Base-by-base conservation (phyloP, 306 rosid species). In the Carpinus fangiana region DNA sequence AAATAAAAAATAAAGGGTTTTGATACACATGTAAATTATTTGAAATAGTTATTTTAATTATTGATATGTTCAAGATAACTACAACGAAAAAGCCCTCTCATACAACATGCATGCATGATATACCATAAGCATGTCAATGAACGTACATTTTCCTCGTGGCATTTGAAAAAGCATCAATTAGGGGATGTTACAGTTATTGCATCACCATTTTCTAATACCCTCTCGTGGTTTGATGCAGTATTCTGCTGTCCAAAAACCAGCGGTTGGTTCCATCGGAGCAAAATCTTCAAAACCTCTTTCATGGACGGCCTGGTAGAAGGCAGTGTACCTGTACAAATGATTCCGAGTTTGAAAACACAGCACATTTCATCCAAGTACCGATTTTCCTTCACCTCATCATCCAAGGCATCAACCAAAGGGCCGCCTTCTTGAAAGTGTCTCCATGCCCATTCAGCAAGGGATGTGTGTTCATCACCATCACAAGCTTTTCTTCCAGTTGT, bases 401-500 rank as follows among this genome's bases (percentile, higher is more conserved):
- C 98, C 78, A 93, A 76, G 8, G 82, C 85, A 7, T 89, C 90
- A 2, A 53, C 86, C 4, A 91, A 41, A 28, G 66, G 69, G 34
- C 81, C 82, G 67, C 86, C 91, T 53, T 71, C 55, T 21, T 78
- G 86, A 36, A 84, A 20, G 45, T 60, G 86, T 4, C 83, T 78
- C 92, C 87, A 81, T 0, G 88, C 89, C 98, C 98, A 93, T 18
- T 89, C 89, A 2, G 91, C 92, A 50, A 93, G 91, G 47, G 92
- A 81, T 43, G 91, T 86, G 83, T 90, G 50, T 23, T 87, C 93
- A 28, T 85, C 92, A 1, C 97, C 93, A 4, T 79, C 41, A 11
- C 4, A 2, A 7, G 52, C 52, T 48, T 48, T 48, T 48, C 52
- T 48, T 48, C 52, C 52, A 48, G 52, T 48, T 11, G 52, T 14